Conservation (phyloP, 257 asterid species). For the Mentha longifolia region DNA sequence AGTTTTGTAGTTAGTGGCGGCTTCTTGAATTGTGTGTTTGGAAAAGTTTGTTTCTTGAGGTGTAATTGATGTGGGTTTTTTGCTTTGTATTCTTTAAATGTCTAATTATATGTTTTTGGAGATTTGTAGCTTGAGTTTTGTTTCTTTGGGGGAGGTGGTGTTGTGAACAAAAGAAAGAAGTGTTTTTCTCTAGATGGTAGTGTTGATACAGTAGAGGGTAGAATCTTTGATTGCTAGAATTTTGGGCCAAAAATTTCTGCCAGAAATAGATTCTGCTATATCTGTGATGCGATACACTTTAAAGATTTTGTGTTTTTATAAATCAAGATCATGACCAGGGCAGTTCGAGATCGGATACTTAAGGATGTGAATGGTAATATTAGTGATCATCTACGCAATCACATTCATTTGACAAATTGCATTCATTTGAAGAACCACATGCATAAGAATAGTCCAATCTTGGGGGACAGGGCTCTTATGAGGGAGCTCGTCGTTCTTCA, state of each 20-base stretch:
- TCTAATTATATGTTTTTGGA: not conserved
- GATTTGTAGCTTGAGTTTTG: not conserved
- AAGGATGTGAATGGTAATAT: constrained; percentile 84
- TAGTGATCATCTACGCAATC: constrained; percentile 86
- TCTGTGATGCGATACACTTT: constrained; percentile 25
- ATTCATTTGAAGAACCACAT: constrained; percentile 97
- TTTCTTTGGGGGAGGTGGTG: constrained; percentile 15
- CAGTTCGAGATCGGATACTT: constrained; percentile 81
- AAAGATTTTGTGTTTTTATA: constrained; percentile 38
- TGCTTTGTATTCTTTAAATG: constrained; percentile 19
- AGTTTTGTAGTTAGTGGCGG: not conserved
- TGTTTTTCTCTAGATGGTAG: constrained; percentile 4
- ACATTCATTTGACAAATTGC: constrained; percentile 95
- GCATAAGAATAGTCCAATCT: constrained; percentile 91
- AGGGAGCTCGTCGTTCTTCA: constrained; percentile 90
- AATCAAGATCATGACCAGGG: constrained; percentile 73
- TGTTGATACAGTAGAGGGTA: constrained; percentile 25
- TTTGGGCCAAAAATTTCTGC: constrained; percentile 24
- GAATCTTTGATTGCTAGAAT: constrained; percentile 36
- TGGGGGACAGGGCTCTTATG: constrained; percentile 76
- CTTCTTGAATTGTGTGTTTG: constrained; percentile 20
- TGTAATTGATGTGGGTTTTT: constrained; percentile 38
- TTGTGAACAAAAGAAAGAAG: not conserved
- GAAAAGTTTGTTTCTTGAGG: constrained; percentile 2
- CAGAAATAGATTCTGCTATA: constrained; percentile 30